Conservation (phyloP, 2,329 filamentous ascomycete genomes). For the Microdochium bolleyi region DNA sequence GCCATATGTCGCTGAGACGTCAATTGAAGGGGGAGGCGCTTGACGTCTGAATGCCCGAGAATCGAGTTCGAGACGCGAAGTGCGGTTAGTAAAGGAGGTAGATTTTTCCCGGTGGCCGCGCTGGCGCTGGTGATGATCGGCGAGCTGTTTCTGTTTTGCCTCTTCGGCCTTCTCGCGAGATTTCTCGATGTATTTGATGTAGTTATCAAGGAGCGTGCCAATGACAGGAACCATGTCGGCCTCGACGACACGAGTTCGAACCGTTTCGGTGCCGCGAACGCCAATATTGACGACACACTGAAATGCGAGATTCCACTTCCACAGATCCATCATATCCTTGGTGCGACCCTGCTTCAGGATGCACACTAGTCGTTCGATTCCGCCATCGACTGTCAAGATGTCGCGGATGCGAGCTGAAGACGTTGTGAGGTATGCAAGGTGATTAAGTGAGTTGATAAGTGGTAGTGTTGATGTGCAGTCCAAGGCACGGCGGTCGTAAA, state of each 20-base stretch:
- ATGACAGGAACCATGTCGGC: constrained; percentile 99
- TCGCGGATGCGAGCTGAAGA: constrained; percentile 96
- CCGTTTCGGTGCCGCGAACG: constrained; percentile 87
- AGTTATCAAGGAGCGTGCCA: constrained; percentile 95
- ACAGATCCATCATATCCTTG: constrained; percentile 99
- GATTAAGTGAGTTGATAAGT: constrained; percentile 97
- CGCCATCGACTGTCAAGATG: constrained; percentile 96
- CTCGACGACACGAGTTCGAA: constrained; percentile 91
- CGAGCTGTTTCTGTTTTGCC: constrained; percentile 61
- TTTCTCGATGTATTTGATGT: constrained; percentile 92
- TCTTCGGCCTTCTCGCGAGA: constrained; percentile 82
- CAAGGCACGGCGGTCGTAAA: constrained; percentile 94
- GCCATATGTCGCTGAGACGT: constrained; percentile 57
- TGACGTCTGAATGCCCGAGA: constrained; percentile 64
- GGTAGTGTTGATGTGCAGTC: constrained; percentile 97
- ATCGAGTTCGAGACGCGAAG: constrained; percentile 46
- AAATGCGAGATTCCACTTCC: constrained; percentile 99
- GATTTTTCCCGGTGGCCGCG: constrained; percentile 43
- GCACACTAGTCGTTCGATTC: constrained; percentile 91
- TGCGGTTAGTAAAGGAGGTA: constrained; percentile 44
- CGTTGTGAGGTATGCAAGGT: constrained; percentile 95
- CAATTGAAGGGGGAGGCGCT: constrained; percentile 75
- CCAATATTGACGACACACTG: constrained; percentile 99
- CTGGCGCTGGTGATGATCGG: constrained; percentile 43
- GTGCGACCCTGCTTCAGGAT: constrained; percentile 96